These are phyloP conservation scores for Mycena latifolia DNA, from an alignment of 768 basidiomycete genomes.

Conservation along the genomic window DNA sequence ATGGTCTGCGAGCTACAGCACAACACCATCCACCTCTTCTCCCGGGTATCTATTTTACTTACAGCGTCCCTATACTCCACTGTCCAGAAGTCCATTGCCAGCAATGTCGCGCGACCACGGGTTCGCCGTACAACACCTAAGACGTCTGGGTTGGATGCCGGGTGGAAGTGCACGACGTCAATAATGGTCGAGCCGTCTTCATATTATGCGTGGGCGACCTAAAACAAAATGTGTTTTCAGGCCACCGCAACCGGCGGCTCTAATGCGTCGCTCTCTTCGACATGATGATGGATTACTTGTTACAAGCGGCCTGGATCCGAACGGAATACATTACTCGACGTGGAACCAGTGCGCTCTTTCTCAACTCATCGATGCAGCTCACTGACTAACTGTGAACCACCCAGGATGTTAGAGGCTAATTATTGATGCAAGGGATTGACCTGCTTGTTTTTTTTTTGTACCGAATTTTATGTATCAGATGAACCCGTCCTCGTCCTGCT, in stretches of 20 bases:
- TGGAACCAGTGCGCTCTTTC: not conserved
- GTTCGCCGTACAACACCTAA: constrained; percentile 15
- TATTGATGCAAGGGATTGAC: not conserved
- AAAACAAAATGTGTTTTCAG: constrained; percentile 10
- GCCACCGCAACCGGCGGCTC: constrained; percentile 7
- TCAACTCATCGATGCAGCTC: constrained; percentile 6
- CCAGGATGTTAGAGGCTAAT: not conserved
- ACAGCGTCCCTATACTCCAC: no score
- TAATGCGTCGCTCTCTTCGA: not conserved
- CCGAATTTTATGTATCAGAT: no score
- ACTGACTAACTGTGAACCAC: not conserved
- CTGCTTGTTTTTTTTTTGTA: constrained; percentile 19
- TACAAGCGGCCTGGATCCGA: constrained; percentile 7
- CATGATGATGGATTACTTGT: constrained; percentile 11
- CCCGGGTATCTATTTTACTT: no score
- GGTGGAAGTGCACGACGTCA: not conserved
- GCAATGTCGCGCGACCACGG: constrained; percentile 5
- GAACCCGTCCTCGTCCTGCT: no score
- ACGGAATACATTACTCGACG: not conserved
- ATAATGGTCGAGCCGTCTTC: no score
- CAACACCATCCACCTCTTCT: no score
- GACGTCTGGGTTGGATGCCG: constrained; percentile 1
- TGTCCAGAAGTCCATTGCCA: not conserved
- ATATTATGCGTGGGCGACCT: no score
- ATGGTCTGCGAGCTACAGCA: no score